A percentile compares a stretch with the other conserved stretches of the same genome.
Conservation (phyloP, 2,329 filamentous ascomycete species). For the Clonostachys solani region DNA sequence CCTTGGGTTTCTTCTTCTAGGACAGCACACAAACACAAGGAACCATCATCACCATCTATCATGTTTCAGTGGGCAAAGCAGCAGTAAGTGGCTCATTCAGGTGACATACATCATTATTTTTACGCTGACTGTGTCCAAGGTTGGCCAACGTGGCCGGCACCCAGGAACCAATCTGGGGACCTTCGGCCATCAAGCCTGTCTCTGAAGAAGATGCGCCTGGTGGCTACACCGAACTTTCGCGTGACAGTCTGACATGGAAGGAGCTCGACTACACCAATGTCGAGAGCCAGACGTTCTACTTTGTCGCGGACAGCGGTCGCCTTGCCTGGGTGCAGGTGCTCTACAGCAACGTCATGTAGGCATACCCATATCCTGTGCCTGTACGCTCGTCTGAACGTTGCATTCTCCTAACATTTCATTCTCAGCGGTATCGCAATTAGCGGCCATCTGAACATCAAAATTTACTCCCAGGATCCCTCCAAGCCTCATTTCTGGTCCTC, state of each 20-base stretch:
- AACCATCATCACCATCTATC: slow-evolving; percentile 5
- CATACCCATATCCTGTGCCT: neutral
- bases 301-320: slow-evolving; percentile 73
- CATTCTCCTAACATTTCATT: slow-evolving; percentile 10
- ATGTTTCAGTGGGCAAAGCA: slow-evolving; percentile 97
- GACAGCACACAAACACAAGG: neutral
- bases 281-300: slow-evolving; percentile 93
- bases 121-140: slow-evolving; percentile 25
- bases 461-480: slow-evolving; percentile 72
- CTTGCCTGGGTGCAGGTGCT: slow-evolving; percentile 85
- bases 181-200: slow-evolving; percentile 81
- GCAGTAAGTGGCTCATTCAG: slow-evolving; percentile 54
- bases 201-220: slow-evolving; percentile 73
- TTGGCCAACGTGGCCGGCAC: slow-evolving; percentile 85
- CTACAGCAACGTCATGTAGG: slow-evolving; percentile 95
- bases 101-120: neutral
- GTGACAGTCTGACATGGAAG: slow-evolving; percentile 78
- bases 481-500: slow-evolving; percentile 81
- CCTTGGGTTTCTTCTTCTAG: too few species aligned
- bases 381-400: slow-evolving; percentile 8
- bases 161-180: slow-evolving; percentile 92
- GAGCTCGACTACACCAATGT: slow-evolving; percentile 80
- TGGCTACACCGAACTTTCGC: slow-evolving; percentile 75
- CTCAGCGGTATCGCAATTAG: slow-evolving; percentile 82
- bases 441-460: slow-evolving; percentile 89